phyloP scores from a whole-genome alignment of 352 stramenopile species.

The Phytophthora pluvialis region DNA sequence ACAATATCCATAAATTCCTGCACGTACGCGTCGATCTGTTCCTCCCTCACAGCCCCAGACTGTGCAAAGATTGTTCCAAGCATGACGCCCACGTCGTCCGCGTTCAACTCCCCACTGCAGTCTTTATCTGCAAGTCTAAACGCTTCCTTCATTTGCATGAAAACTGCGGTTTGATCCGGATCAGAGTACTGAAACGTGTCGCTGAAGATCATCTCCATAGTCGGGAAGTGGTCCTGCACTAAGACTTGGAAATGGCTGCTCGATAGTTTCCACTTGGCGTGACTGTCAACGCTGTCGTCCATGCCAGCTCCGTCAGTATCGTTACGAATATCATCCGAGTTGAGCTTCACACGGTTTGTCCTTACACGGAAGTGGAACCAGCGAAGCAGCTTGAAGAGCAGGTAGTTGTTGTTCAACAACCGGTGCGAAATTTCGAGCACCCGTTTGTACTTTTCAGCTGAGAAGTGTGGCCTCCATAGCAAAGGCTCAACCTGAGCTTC shows the following conservation, averaged over 20 bases:
- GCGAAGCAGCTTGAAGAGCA: conserved; percentile 81
- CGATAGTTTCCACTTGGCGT: conserved; percentile 58
- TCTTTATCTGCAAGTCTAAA: conserved; percentile 1
- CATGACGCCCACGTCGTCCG: neutral
- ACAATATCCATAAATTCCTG: conserved; percentile 78
- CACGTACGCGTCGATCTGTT: conserved; percentile 76
- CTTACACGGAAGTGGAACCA: conserved; percentile 79
- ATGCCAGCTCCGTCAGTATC: conserved; percentile 1
- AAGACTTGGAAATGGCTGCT: conserved; percentile 58
- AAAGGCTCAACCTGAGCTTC: conserved; percentile 72
- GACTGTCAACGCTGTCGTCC: conserved; percentile 12
- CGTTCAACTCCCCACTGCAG: neutral
- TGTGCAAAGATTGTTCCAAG: conserved; percentile 1
- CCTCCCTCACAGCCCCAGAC: conserved; percentile 25
- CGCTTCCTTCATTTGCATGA: conserved; percentile 2
- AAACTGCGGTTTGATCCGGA: conserved; percentile 19
- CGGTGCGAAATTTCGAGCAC: conserved; percentile 68
- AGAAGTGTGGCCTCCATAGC: conserved; percentile 78
- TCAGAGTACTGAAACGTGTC: conserved; percentile 81
- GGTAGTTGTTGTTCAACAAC: conserved; percentile 84
- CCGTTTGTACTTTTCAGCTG: conserved; percentile 73
- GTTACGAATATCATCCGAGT: conserved; percentile 63
- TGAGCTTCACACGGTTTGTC: conserved; percentile 45
- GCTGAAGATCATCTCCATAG: conserved; percentile 74
- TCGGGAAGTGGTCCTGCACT: conserved; percentile 74